Evolutionary conservation across 108 stramenopile species (phyloP).

Genomic region (Cyclotella baltica): DNA sequence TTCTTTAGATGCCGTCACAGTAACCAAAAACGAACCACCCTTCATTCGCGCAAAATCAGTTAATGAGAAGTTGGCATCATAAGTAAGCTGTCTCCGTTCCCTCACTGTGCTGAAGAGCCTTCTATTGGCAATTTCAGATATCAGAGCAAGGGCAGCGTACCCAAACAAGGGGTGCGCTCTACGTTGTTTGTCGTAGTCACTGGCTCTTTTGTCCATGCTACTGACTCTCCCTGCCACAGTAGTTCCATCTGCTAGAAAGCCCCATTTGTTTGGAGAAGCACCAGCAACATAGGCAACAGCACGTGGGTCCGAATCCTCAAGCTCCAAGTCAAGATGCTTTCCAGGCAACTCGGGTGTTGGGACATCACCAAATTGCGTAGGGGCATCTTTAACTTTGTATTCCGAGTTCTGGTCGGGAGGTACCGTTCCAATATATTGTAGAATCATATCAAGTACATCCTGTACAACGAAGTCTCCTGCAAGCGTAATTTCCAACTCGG

Average conservation of each 20-base stretch:
- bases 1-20: conserved; percentile 95
- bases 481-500: conserved; percentile 90
- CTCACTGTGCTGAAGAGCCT: conserved; percentile 94
- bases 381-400: conserved; percentile 56
- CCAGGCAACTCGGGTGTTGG: conserved; percentile 71
- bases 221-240: conserved; percentile 73
- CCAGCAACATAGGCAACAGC: conserved; percentile 97
- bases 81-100: conserved; percentile 95
- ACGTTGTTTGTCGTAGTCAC: conserved; percentile 85
- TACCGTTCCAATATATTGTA: conserved; percentile 95
- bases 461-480: conserved; percentile 96
- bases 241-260: conserved; percentile 85
- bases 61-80: conserved; percentile 97
- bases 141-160: conserved; percentile 80
- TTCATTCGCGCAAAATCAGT: conserved; percentile 90
- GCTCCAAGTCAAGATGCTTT: conserved; percentile 86
- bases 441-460: conserved; percentile 90
- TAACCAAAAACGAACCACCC: conserved; percentile 96
- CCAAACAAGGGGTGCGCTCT: conserved; percentile 91
- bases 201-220: conserved; percentile 69
- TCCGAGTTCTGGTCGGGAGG: conserved; percentile 82
- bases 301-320: conserved; percentile 95
- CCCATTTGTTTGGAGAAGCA: conserved; percentile 93
- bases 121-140: conserved; percentile 92
- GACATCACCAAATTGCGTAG: conserved; percentile 58